Evolutionary conservation across 2,329 filamentous ascomycete species (phyloP).

Genomic region (Aspergillus ochraceus): DNA sequence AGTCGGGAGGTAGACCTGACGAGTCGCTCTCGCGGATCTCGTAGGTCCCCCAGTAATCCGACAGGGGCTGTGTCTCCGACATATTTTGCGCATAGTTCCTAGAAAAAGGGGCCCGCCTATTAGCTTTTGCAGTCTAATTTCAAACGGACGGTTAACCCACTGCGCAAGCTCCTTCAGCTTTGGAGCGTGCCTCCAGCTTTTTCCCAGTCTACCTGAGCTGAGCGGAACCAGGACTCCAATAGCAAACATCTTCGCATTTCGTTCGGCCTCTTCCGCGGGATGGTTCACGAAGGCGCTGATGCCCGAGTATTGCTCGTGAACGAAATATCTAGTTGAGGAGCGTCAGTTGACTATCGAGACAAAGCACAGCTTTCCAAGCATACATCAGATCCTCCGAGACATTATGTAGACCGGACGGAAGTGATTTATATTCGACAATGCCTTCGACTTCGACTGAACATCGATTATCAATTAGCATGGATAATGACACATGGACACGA

Average conservation of each 20-base stretch:
- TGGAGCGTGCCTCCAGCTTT: slow-evolving; percentile 85
- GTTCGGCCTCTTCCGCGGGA: slow-evolving; percentile 72
- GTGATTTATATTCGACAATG: slow-evolving; percentile 91
- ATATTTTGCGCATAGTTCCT: slow-evolving; percentile 64
- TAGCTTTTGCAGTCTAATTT: slow-evolving; percentile 9
- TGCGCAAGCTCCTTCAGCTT: slow-evolving; percentile 71
- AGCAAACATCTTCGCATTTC: slow-evolving; percentile 89
- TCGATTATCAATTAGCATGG: slow-evolving; percentile 5
- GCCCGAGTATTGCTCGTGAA: slow-evolving; percentile 80
- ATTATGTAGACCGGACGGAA: slow-evolving; percentile 89
- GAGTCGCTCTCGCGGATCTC: slow-evolving; percentile 40
- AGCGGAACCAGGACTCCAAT: slow-evolving; percentile 86
- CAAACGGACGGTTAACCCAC: slow-evolving; percentile 44
- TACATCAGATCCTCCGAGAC: slow-evolving; percentile 78
- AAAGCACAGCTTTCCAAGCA: slow-evolving; percentile 9
- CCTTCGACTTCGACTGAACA: slow-evolving; percentile 67
- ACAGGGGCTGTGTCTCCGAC: slow-evolving; percentile 63
- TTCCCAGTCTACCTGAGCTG: slow-evolving; percentile 79
- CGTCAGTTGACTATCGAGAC: slow-evolving; percentile 11
- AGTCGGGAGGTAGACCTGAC: slow-evolving; percentile 40
- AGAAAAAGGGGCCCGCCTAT: slow-evolving; percentile 6
- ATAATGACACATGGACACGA: neutral
- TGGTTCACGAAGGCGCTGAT: slow-evolving; percentile 89
- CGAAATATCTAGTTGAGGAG: slow-evolving; percentile 73
- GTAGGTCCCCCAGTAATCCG: slow-evolving; percentile 73